Evolutionary conservation across 768 basidiomycete genomes (phyloP).

Genomic region (Lyophyllum atratum): DNA sequence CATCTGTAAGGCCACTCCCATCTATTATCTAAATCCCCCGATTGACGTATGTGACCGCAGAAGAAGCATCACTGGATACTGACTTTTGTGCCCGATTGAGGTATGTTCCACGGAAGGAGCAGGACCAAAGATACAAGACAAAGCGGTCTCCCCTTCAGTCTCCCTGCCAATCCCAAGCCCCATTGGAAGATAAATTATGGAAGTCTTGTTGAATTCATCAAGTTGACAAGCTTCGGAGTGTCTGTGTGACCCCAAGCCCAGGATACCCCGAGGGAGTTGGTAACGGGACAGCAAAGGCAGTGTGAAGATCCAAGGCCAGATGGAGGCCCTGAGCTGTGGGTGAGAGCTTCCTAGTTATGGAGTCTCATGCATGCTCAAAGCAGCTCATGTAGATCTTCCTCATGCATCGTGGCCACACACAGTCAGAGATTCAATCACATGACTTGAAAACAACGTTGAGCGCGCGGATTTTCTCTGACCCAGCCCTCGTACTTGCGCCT

Average conservation of each 20-base stretch:
- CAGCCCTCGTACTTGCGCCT: no score
- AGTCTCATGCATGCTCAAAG: no score
- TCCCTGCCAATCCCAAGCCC: background rate
- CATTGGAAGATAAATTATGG: background rate
- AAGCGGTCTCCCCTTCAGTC: background rate
- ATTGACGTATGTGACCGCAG: background rate
- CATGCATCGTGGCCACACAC: background rate
- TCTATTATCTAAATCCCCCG: background rate
- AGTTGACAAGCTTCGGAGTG: no score
- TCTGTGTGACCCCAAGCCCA: no score
- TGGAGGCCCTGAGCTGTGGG: background rate
- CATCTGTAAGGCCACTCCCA: background rate
- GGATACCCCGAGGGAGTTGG: background rate
- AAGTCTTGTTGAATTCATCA: background rate
- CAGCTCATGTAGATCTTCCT: no score
- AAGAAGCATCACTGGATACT: no score
- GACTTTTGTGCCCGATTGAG: background rate
- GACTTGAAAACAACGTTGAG: no score
- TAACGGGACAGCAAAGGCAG: background rate
- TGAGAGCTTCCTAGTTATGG: no score
- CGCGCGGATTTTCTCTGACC: no score
- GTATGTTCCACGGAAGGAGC: background rate
- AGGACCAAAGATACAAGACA: background rate
- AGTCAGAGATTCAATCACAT: no score
- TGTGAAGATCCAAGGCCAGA: background rate